Evolutionary conservation across 2,329 filamentous ascomycete species (phyloP).

Genomic region (Diaporthe destruens): DNA sequence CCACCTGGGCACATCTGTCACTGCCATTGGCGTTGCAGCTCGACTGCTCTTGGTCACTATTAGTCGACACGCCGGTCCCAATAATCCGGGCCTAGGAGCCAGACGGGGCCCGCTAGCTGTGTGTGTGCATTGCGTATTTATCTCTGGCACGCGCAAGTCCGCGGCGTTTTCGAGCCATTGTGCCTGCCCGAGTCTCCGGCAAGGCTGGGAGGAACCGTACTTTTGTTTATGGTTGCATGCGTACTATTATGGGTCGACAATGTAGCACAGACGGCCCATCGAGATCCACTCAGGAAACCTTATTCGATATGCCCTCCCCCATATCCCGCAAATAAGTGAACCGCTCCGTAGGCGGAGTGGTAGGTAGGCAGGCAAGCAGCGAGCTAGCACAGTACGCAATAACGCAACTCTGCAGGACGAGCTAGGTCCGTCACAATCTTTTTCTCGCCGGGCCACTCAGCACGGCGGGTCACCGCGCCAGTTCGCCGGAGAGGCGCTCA

Average conservation of each 20-base stretch:
- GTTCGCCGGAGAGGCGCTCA: not conserved
- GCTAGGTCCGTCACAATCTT: not conserved
- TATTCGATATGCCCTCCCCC: not conserved
- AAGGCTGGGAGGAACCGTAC: conserved; percentile 16
- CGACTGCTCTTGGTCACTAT: not conserved
- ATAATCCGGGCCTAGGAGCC: not conserved
- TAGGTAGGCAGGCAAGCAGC: not conserved
- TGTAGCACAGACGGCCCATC: conserved; percentile 1
- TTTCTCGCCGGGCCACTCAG: not conserved
- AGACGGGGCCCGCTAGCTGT: not conserved
- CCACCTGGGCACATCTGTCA: conserved; percentile 1
- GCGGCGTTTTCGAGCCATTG: not conserved
- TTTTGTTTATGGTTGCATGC: conserved; percentile 7
- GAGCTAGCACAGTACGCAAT: not conserved
- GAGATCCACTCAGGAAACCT: conserved; percentile 20
- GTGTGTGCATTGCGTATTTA: not conserved
- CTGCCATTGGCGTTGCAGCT: not conserved
- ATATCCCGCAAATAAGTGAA: not conserved
- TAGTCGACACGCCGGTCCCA: not conserved
- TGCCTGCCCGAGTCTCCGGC: conserved; percentile 22
- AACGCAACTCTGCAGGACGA: not conserved
- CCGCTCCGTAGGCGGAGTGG: not conserved
- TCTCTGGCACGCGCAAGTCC: not conserved
- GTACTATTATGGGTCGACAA: not conserved
- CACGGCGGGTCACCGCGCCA: not conserved